Percentiles rank a stretch among this genome's conserved stretches.
These are phyloP conservation scores for Pelargonium australe DNA, from an alignment of 441 rosid genomes.

Conservation along the genomic window DNA sequence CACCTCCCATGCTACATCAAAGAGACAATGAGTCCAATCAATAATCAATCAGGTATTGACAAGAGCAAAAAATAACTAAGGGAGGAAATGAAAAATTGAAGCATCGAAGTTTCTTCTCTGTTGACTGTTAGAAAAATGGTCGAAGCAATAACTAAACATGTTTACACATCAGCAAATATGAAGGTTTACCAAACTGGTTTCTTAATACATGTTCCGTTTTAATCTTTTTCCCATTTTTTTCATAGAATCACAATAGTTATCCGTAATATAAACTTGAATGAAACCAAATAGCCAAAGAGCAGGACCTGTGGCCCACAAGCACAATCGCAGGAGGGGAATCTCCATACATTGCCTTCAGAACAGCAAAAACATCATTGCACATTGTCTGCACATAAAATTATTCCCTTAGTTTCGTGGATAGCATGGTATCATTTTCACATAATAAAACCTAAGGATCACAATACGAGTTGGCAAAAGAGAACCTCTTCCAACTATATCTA, in stretches of 20 bases:
- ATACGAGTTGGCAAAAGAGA: neutral
- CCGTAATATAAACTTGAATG: neutral
- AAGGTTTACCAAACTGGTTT: no score
- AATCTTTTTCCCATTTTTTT: no score
- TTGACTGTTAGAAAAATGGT: no score
- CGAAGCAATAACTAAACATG: no score
- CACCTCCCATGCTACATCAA: constrained; percentile 86
- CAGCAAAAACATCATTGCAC: constrained; percentile 79
- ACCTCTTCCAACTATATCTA: neutral
- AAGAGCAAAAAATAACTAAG: neutral
- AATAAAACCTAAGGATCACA: neutral
- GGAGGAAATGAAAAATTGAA: no score
- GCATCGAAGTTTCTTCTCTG: no score
- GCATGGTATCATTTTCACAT: constrained; percentile 1
- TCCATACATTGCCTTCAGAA: constrained; percentile 77
- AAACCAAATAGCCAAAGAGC: constrained; percentile 14
- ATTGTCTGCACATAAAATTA: constrained; percentile 55
- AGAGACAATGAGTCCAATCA: constrained; percentile 17
- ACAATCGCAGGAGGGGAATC: constrained; percentile 87
- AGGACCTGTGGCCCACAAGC: constrained; percentile 94
- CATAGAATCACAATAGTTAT: neutral
- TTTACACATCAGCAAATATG: no score
- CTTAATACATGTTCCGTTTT: no score
- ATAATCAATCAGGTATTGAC: constrained; percentile 6
- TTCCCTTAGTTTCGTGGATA: constrained; percentile 16